Conservation (phyloP, 1,139 yeast genomes). For the Suhomyces chickasaworum region DNA sequence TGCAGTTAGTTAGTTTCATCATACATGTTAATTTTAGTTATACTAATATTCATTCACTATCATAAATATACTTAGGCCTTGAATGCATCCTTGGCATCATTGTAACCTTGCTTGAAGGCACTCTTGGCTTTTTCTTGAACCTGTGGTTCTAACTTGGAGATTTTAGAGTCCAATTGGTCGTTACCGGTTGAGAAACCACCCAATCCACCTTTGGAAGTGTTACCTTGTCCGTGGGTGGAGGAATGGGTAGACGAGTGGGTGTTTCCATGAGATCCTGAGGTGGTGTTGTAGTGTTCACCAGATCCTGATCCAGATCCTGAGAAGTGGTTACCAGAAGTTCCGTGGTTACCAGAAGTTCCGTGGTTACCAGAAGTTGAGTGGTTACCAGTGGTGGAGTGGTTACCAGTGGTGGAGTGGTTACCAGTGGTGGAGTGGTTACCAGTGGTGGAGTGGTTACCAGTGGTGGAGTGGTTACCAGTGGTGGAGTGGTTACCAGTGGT, state of each 20-base stretch:
- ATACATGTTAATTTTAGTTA: too few relatives aligned
- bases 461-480: background rate
- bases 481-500: background rate
- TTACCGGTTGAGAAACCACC: constrained; percentile 38
- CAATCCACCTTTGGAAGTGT: constrained; percentile 7
- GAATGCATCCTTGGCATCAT: constrained; percentile 36
- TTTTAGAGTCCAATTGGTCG: constrained; percentile 35
- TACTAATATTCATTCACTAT: background rate
- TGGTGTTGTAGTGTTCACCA: too few relatives aligned
- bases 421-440: background rate
- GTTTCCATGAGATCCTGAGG: too few relatives aligned
- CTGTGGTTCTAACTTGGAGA: constrained; percentile 35
- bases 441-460: background rate
- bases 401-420: constrained; percentile 3
- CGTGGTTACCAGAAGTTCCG: too few relatives aligned
- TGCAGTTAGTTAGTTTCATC: too few relatives aligned
- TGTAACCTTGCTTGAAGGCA: constrained; percentile 41
- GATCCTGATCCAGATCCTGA: too few relatives aligned
- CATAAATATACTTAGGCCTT: constrained; percentile 12
- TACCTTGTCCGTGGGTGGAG: constrained; percentile 1
- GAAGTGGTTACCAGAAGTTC: too few relatives aligned
- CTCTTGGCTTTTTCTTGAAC: constrained; percentile 42
- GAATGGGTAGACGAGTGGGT: too few relatives aligned
- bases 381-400: background rate
- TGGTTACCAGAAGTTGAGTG: background rate